Percentiles rank a stretch among this genome's conserved stretches.
These are phyloP conservation scores for Ottelia alismoides DNA, from an alignment of 106 monocot species.

Conservation along the genomic window DNA sequence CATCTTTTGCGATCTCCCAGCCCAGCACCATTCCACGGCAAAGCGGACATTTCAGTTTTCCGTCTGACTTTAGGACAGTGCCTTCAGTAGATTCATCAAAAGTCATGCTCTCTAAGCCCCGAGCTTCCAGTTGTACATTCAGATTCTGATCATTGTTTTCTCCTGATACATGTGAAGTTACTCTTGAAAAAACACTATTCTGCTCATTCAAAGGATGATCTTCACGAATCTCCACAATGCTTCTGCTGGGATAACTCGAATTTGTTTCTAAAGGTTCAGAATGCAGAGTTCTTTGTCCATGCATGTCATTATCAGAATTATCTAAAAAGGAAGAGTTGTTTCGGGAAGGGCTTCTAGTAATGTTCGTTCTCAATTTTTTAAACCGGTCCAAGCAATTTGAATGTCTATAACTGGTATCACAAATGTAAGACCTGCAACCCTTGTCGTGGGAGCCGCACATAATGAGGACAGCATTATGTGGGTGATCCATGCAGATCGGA, in stretches of 20 bases:
- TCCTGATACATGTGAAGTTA: slow-evolving; percentile 4
- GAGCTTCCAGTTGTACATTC: slow-evolving; percentile 5
- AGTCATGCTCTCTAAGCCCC: slow-evolving; percentile 7
- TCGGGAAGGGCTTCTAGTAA: slow-evolving; percentile 2
- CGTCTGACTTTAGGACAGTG: slow-evolving; percentile 3
- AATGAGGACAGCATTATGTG: too few relatives aligned
- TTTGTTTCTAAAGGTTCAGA: not conserved
- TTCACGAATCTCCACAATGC: slow-evolving; percentile 5
- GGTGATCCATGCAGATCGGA: too few relatives aligned
- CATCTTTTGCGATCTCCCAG: slow-evolving; percentile 55
- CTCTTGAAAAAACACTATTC: not conserved
- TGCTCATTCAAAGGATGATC: slow-evolving; percentile 6
- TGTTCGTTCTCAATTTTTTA: slow-evolving; percentile 20
- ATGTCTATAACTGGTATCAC: too few relatives aligned
- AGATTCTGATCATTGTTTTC: slow-evolving; percentile 13
- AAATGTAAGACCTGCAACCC: too few relatives aligned
- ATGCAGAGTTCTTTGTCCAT: slow-evolving; percentile 2
- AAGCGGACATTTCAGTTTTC: slow-evolving; percentile 59
- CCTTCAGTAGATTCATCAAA: slow-evolving; percentile 7
- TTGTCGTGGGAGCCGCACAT: too few relatives aligned
- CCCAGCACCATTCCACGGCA: slow-evolving; percentile 60
- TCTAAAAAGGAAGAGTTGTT: slow-evolving; percentile 1
- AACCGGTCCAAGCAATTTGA: too few relatives aligned
- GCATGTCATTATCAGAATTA: not conserved
- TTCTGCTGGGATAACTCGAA: slow-evolving; percentile 3